Evolutionary conservation across 2,329 filamentous ascomycete species (phyloP), one percentile per base, ranked within the genome.

Genomic region (Fusarium sp.): DNA sequence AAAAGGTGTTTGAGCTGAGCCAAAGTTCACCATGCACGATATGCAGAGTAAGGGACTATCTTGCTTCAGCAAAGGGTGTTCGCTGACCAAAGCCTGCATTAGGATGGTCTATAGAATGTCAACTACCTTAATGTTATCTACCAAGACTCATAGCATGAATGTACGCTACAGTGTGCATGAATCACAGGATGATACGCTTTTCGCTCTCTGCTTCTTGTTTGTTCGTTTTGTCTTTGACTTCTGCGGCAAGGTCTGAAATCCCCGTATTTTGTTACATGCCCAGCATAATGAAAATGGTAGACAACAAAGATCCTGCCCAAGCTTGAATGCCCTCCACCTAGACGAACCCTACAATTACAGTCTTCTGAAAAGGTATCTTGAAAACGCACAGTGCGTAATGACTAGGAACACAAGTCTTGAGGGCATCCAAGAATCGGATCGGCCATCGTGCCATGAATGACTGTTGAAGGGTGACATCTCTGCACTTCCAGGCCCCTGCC

Each of bases 231-330:
- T 53, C 59, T 63, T 60, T 72, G 67, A 62, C 57, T 50, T 50
- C 47, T 71, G 60, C 57, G 41, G 63, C 53, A 71, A 73, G 56
- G 66, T 68, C 64, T 62, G 40, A 72, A 53, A 56, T 51, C 15
- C 41, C 52, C 57, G 41, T 74, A 28, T 73, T 70, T 60, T 62
- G 50, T 65, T 71, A 72, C 63, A 73, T 70, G 67, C 57, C 62
- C 57, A 56, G 60, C 66, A 70, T 48, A 71, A 73, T 65, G 65
- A 56, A 70, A 70, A 65, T 63, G 52, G 56, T 56, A 66, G 41
- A 65, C 53, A 56, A 56, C 58, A 66, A 64, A 65, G 54, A 47
- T 51, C 59, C 53, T 57, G 55, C 62, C 58, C 52, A 43, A 63
- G 46, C 56, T 60, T 64, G 71, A 68, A 65, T 72, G 63, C 60